A percentile compares a stretch with the other conserved stretches of the same genome.
These are phyloP conservation scores for Cutaneotrichosporon daszewskae DNA, from an alignment of 1,284 basidiomycete genomes.

Conservation along the genomic window DNA sequence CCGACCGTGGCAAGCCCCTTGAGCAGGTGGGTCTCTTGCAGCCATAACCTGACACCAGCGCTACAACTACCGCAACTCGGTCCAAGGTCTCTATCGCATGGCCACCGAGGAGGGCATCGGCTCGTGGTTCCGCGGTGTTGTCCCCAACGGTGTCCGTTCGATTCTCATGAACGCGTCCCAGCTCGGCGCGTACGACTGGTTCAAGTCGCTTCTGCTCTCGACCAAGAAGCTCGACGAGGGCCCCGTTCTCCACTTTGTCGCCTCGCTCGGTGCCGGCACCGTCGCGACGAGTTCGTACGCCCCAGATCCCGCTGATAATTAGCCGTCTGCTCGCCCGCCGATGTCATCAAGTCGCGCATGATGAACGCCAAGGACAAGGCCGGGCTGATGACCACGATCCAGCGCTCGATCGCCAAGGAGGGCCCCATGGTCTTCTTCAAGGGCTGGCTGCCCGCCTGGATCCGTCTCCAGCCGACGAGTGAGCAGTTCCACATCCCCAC, in stretches of 20 bases:
- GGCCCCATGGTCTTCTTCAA: constrained; percentile 90
- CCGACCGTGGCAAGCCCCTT: constrained; percentile 76
- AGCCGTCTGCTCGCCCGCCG: constrained; percentile 84
- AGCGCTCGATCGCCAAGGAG: constrained; percentile 65
- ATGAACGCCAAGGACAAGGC: constrained; percentile 85
- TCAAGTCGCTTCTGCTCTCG: constrained; percentile 72
- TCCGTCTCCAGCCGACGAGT: constrained; percentile 69
- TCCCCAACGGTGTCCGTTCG: constrained; percentile 78
- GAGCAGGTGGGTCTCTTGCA: constrained; percentile 47
- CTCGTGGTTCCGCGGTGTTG: constrained; percentile 70
- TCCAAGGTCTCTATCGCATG: constrained; percentile 82
- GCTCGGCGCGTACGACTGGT: constrained; percentile 84
- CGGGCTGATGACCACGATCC: constrained; percentile 68
- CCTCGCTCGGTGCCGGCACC: constrained; percentile 80
- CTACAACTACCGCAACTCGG: constrained; percentile 78
- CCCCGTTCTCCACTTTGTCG: constrained; percentile 72
- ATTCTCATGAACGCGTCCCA: constrained; percentile 88
- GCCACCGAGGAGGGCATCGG: constrained; percentile 71
- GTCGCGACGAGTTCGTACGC: constrained; percentile 62
- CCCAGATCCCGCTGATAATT: neutral
- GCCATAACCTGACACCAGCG: constrained; percentile 3
- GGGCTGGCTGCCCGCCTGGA: constrained; percentile 65
- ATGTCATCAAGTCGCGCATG: constrained; percentile 77
- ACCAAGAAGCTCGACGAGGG: constrained; percentile 69
- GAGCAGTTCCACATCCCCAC: constrained; percentile 6